Base-by-base conservation (phyloP, 2,329 filamentous ascomycete genomes). In the Fusarium secorum region DNA sequence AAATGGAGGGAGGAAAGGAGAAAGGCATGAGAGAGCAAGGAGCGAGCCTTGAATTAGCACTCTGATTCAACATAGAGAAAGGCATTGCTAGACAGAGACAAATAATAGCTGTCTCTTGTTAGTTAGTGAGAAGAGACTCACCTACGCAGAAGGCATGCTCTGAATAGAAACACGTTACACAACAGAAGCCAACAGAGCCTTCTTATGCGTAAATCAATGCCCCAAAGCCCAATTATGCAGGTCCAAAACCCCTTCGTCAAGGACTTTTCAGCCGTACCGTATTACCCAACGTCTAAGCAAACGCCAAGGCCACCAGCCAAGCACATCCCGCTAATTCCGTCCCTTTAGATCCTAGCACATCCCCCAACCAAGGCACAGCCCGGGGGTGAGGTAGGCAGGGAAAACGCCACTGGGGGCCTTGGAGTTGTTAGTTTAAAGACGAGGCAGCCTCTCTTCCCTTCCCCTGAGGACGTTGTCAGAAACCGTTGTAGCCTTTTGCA, bases 211-310 rank as follows among this genome's bases (percentile, higher is more conserved):
- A 46, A 55, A 30, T 11, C 28, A 67, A 66, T 35, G 35, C 48
- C 35, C 24, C 5, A 32, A 30, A 1, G n/a, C 24, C 63, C 30
- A 24, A 24, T 35, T 44, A 67, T 67, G 56, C 63, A 67, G 64
- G 63, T 67, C 49, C 55, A 56, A 39, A 32, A 36, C 24, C 62
- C 35, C 51, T 67, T 55, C 64, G 55, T 62, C 64, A 67, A 49
- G 38, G 48, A 36, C n/a, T 33, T 35, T 51, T 67, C 64, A 67
- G 64, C 64, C 44, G 64, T 68, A 68, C 64, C 49, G 53, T 60
- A 60, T 67, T 20, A 32, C 30, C 41, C 63, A 66, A 36, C 44
- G 36, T 44, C 26, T 44, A 33, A 39, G 39, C 28, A 62, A 45
- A 48, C 22, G 42, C 56, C 48, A 54, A 53, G 57, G 44, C 60